Base-by-base conservation (phyloP, 2,329 filamentous ascomycete species). In the Dactylellina drechsleri region DNA sequence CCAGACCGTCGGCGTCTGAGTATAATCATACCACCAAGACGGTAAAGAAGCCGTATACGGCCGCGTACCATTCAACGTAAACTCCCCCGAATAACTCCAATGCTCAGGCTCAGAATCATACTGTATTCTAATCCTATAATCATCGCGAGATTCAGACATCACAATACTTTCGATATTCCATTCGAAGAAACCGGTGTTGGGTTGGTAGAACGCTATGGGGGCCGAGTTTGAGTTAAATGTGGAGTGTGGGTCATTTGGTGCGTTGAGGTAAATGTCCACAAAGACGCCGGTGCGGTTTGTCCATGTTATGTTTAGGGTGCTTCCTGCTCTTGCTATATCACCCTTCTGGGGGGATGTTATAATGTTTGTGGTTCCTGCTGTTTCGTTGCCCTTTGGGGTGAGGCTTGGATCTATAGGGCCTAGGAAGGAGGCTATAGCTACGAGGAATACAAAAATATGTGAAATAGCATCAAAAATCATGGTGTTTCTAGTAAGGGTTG, bases 231-330 rank as follows among this genome's bases (percentile, higher is more conserved):
- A 13, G 31, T 41, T 41, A 4, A 8, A 45, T 16, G 43, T 4
- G 43, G 43, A 15, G 43, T 6, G 13, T 5, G 43, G 15, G 43
- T 12, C 7, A 4, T 12, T 15, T 10, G 59, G 47, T n/a, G 13
- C 13, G 26, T 23, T 10, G 4, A 58, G 6, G n/a, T 36, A 45
- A 1, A 58, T 58, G 18, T 45, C 15, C 1, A 58, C 40, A 5
- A 16, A n/a, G 7, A n/a, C 23, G 4, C 54, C 54, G 18, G 43
- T 18, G 2, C 0, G 54, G 10, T 43, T 58, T 15, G 15, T 41
- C 54, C 54, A 58, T 45, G 20, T 45, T 36, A 58, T 58, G n/a
- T 58, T 40, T 12, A 45, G 26, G 15, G 40, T 58, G n/a, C 54
- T 23, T 15, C 54, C 54, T 6, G 36, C 54, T 26, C 18, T 58